Evolutionary conservation across 1,284 basidiomycete species (phyloP), one percentile per base, ranked within the genome.

Genomic region (Amylostereum areolatum): DNA sequence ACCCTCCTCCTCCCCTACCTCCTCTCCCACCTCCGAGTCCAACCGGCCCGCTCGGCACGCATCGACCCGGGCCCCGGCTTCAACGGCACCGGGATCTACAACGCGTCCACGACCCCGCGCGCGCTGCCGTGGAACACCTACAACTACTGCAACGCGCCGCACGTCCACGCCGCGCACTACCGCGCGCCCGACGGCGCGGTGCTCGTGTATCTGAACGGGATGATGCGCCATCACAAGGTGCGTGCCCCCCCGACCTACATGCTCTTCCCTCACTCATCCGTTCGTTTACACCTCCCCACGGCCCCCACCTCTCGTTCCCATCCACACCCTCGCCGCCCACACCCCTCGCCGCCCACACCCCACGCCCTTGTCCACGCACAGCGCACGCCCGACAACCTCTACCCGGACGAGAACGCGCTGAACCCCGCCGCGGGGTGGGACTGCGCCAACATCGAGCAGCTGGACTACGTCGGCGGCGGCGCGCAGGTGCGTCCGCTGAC

Each of bases 131-230:
- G 74, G 75, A 68, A 76, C 60, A 76, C 71, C 4, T 78, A 77
- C 61, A 76, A 76, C 49, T 78, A 78, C 52, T 78, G 75, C 59
- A 78, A 78, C 47, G 75, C 77, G 0, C 74, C 75, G 0, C 75
- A 75, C 52, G 72, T 76, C 54, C 73, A 69, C 54, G 56, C 62
- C 1, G 61, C 57, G 42, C 66, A 73, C 51, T 76, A 75, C 50
- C 32, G 48, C 4, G 32, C 44, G 2, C 70, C 69, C 4, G 56
- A 63, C 42, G 51, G 58, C 3, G 63, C 61, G 2, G 57, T 65
- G 50, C 52, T 76, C 3, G 65, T 70, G 40, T 72, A 73, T 52
- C 43, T 75, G 50, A 73, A 71, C 43, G 61, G 66, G n/a, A 62
- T 74, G 50, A 67, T 75, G 50, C 65, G 75, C 31, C 75, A 77